Percentiles rank a stretch among this genome's conserved stretches.
Conservation (phyloP, 192 early-diverging fungal species). For the Mortierella alpina region DNA sequence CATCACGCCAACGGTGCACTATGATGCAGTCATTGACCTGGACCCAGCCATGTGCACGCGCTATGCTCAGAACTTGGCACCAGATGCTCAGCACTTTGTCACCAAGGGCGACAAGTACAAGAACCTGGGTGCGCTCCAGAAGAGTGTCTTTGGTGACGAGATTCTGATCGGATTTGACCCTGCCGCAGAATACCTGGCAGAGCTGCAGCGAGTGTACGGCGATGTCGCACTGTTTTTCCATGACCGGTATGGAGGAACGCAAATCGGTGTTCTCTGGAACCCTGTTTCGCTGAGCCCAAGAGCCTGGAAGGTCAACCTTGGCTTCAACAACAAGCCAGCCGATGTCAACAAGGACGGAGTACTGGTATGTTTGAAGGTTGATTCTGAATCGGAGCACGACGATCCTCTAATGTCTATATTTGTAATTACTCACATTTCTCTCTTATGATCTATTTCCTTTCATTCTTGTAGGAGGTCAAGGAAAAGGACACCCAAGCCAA, state of each 20-base stretch:
- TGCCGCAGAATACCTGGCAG: conserved; percentile 72
- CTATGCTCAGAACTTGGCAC: conserved; percentile 69
- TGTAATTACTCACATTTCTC: too few relatives aligned
- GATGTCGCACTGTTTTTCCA: conserved; percentile 77
- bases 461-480: conserved; percentile 26
- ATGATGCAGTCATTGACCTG: conserved; percentile 81
- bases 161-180: conserved; percentile 82
- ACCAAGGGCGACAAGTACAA: conserved; percentile 72
- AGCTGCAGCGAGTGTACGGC: conserved; percentile 73
- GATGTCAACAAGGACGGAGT: conserved; percentile 57
- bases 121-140: conserved; percentile 68
- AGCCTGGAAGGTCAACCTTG: conserved; percentile 73
- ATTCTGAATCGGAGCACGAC: neutral
- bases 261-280: conserved; percentile 78
- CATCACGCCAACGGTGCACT: conserved; percentile 82
- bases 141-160: conserved; percentile 67
- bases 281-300: conserved; percentile 61
- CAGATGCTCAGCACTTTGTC: conserved; percentile 60
- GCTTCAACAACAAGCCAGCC: conserved; percentile 67
- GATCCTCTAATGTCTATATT: neutral
- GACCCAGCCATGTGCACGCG: conserved; percentile 66
- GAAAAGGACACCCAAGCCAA: conserved; percentile 29
- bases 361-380: conserved; percentile 51
- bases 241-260: conserved; percentile 79
- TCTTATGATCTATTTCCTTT: neutral